phyloP scores from a whole-genome alignment of 257 asterid species.

The Solanum etuberosum region DNA sequence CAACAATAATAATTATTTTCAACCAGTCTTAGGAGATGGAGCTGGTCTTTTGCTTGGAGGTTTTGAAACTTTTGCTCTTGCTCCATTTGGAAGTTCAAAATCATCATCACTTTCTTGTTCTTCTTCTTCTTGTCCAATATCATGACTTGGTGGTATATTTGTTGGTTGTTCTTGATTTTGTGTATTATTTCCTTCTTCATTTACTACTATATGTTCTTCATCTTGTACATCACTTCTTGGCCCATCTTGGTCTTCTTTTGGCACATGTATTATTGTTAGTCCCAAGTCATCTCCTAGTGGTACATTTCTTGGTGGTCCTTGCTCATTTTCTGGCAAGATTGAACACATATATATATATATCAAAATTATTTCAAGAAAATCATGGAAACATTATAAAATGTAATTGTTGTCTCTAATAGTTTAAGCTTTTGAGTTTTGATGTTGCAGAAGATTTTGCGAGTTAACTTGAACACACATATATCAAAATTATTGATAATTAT shows the following conservation, averaged over 20 bases:
- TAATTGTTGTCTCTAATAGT: not conserved
- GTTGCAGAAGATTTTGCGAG: not conserved
- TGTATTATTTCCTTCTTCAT: not conserved
- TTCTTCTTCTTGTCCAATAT: not conserved
- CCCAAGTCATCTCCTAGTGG: not conserved
- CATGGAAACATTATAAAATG: not conserved
- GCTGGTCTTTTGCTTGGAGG: not conserved
- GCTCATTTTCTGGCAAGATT: not conserved
- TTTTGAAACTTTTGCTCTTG: not conserved
- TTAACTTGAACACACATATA: no score
- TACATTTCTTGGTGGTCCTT: not conserved
- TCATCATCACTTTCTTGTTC: not conserved
- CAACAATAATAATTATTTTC: not conserved
- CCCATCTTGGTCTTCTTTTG: not conserved
- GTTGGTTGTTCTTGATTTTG: not conserved
- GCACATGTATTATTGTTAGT: not conserved
- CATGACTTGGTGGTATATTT: not conserved
- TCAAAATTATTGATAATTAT: no score
- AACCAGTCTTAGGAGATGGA: not conserved
- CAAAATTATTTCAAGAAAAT: not conserved
- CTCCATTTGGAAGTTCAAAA: not conserved
- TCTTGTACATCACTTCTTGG: not conserved
- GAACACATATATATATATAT: not conserved
- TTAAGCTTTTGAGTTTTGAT: not conserved
- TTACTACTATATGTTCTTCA: not conserved